Percentiles rank a stretch among this genome's conserved stretches.
Conservation (phyloP, 2,329 filamentous ascomycete species). For the Calonectria honghensis region DNA sequence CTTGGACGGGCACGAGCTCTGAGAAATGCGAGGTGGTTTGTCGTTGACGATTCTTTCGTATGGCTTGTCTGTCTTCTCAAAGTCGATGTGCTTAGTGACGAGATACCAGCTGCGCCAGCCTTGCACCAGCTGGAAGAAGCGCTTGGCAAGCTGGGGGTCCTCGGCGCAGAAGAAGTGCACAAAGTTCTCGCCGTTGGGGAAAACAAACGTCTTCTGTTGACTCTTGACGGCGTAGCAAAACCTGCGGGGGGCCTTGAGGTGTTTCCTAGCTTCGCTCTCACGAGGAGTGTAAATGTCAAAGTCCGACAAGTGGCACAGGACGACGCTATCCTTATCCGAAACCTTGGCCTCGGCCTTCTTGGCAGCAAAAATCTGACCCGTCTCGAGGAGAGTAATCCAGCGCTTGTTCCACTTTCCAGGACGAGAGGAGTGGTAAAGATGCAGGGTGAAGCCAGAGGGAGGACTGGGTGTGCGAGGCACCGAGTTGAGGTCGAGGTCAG, state of each 20-base stretch:
- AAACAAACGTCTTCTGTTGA: constrained; percentile 90
- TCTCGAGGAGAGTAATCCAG: constrained; percentile 82
- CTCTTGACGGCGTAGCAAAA: constrained; percentile 93
- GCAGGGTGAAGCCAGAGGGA: constrained; percentile 80
- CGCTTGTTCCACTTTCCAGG: constrained; percentile 93
- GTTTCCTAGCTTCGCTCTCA: constrained; percentile 78
- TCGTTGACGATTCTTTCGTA: constrained; percentile 35
- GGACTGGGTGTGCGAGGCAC: constrained; percentile 76
- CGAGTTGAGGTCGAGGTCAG: constrained; percentile 78
- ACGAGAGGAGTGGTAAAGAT: constrained; percentile 87
- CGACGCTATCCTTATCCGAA: constrained; percentile 79
- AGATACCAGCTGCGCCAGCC: constrained; percentile 95
- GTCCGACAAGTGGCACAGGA: constrained; percentile 90
- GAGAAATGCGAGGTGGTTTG: constrained; percentile 42
- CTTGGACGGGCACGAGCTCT: constrained; percentile 34
- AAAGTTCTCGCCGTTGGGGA: constrained; percentile 88
- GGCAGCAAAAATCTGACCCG: constrained; percentile 82
- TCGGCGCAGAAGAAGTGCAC: constrained; percentile 94
- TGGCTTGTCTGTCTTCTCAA: constrained; percentile 62
- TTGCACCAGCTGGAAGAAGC: constrained; percentile 83
- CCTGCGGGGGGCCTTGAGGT: constrained; percentile 88
- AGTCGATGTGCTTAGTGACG: constrained; percentile 78
- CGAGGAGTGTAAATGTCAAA: constrained; percentile 93
- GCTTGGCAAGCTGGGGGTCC: constrained; percentile 78
- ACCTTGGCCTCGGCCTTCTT: constrained; percentile 80